Evolutionary conservation across 306 rosid species (phyloP), one percentile per base, ranked within the genome.

Genomic region (Acacia confusa): DNA sequence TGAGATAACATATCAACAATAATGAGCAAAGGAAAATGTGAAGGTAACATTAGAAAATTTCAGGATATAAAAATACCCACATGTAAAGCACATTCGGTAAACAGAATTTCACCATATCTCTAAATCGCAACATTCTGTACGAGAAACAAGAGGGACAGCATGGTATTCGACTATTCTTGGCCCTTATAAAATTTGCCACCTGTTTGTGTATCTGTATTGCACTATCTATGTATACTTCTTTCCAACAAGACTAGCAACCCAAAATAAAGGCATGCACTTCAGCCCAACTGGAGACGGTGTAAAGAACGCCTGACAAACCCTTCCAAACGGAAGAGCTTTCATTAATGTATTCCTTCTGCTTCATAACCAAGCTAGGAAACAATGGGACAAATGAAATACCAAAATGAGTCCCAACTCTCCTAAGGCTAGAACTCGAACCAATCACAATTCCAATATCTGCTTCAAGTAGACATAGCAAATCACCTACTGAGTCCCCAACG

Each of bases 211-310:
- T 79, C 81, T 89, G 80, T 86, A 87, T 90, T 83, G 82, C 82
- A 85, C 87, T 82, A 81, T 84, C 83, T 79, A 77, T 88, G 81
- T 75, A 9, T 40, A 6, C 16, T 47, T 75, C 80, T 81, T 78
- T 81, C 74, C 70, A 78, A 76, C 86, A 78, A 84, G 81, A 66
- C 94, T 94, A 91, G 83, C 94, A 90, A 79, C 98, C 99, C 89
- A 96, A 85, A 79, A 96, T 88, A 83, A 94, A 92, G 79, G 99
- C 98, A 83, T 96, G 98, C 75, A 96, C 93, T 90, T 96, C 99
- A 30, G 97, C 97, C 99, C 99, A 96, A 84, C 91, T 82, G 78
- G 89, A 84, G 75, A 86, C 98, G 48, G 99, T 96, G 88, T 88
- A 96, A 82, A 96, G 97, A 84, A 84, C 78, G 77, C 99, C 98